Base-by-base conservation (phyloP, 2,329 filamentous ascomycete species). In the Fusarium sacchari region DNA sequence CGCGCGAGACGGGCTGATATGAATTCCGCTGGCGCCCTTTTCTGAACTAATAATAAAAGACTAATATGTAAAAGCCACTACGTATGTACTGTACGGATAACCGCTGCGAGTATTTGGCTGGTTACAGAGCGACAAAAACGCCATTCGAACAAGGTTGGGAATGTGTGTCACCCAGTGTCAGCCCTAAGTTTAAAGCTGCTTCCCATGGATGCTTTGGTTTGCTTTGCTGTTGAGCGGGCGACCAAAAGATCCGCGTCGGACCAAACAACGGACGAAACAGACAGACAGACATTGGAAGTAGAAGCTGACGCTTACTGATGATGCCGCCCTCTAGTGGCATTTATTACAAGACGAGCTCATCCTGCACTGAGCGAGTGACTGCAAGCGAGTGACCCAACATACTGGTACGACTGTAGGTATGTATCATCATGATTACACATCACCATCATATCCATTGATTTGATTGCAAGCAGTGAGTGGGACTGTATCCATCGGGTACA, bases 221-320 rank as follows among this genome's bases (percentile, higher is more conserved):
- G n/a, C 30, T 55, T 24, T 47, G 24, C 47, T 24, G 59, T 67
- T 59, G 52, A 26, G 44, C n/a, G 56, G 56, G 49, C 56, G 56
- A 56, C 69, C 63, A 61, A 59, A 61, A 59, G 50, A 24, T 40
- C 39, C 43, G 39, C 22, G 53, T 49, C 66, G 66, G 69, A 69
- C 62, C 56, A 73, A 75, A 60, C 46, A 63, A 58, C 67, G 71
- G 71, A 64, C 67, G 55, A 74, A 66, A 60, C 40, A 50, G 60
- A 73, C 40, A 50, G 60, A 73, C 37, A 63, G 47, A 34, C 17
- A 24, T 14, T 24, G 37, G 47, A 66, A 14, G 60, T 24, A 34
- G 47, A 66, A 14, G 60, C 46, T 71, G 57, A 74, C 46, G 55
- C 64, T 69, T 52, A 65, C 58, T 58, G 69, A 64, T 67, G 56